Percentiles rank a stretch among this genome's conserved stretches.
Evolutionary conservation across 2,329 filamentous ascomycete species (phyloP).

Genomic region (Acarospora socialis): DNA sequence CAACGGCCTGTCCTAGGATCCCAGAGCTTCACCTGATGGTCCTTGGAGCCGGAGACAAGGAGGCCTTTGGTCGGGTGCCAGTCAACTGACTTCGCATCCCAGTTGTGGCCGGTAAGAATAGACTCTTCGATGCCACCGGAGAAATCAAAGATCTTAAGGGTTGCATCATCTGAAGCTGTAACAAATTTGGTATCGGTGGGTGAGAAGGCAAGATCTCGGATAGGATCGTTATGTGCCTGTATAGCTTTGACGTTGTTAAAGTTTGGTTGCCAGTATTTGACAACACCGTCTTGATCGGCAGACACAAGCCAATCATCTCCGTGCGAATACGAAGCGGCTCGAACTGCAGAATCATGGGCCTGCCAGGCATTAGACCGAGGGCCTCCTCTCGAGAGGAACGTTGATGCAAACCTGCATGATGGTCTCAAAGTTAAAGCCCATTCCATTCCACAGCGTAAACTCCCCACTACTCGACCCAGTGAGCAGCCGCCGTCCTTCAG

Average conservation of each 20-base stretch:
- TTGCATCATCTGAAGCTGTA: conserved; percentile 86
- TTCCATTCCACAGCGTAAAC: conserved; percentile 97
- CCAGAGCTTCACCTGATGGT: conserved; percentile 95
- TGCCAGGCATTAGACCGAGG: conserved; percentile 13
- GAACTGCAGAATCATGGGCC: conserved; percentile 79
- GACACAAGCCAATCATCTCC: conserved; percentile 96
- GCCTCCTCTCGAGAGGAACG: background rate
- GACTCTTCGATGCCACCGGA: conserved; percentile 71
- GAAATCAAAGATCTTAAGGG: conserved; percentile 93
- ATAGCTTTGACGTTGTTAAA: conserved; percentile 98
- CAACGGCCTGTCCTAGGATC: conserved; percentile 85
- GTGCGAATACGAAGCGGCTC: conserved; percentile 76
- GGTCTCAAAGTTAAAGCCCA: conserved; percentile 97
- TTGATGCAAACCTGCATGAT: conserved; percentile 59
- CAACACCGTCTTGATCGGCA: conserved; percentile 81
- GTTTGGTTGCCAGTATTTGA: conserved; percentile 98
- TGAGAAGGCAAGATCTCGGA: conserved; percentile 83
- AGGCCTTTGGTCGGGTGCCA: conserved; percentile 95
- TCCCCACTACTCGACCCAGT: conserved; percentile 94
- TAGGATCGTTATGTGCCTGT: conserved; percentile 75
- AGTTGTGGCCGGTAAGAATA: conserved; percentile 81
- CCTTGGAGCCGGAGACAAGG: conserved; percentile 90
- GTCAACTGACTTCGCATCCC: conserved; percentile 93
- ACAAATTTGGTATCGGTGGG: conserved; percentile 93
- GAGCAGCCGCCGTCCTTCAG: conserved; percentile 78